Evolutionary conservation across 805 yeast genomes (phyloP).

Genomic region (Jamesozyma piceae): DNA sequence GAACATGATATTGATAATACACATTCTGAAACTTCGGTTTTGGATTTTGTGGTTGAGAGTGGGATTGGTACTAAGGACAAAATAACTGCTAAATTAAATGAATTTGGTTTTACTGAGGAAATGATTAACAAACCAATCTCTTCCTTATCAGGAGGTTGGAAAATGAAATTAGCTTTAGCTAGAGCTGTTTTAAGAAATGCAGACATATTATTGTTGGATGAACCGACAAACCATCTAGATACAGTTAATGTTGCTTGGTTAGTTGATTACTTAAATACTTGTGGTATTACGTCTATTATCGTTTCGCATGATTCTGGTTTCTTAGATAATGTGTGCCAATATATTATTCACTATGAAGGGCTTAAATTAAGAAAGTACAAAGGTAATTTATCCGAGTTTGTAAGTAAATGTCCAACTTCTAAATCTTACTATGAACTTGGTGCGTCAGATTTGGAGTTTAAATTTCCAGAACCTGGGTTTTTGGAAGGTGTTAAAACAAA

Average conservation of each 20-base stretch:
- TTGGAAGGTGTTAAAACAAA: constrained; percentile 98
- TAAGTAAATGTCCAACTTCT: constrained; percentile 93
- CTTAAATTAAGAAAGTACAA: constrained; percentile 96
- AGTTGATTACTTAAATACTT: constrained; percentile 91
- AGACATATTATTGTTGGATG: constrained; percentile 44
- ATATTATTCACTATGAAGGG: constrained; percentile 98
- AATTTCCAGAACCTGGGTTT: constrained; percentile 98
- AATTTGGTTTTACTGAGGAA: constrained; percentile 81
- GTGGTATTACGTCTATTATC: constrained; percentile 92
- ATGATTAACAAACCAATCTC: constrained; percentile 85
- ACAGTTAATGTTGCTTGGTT: constrained; percentile 97
- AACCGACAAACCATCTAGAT: constrained; percentile 97
- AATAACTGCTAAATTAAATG: constrained; percentile 61
- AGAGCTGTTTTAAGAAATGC: constrained; percentile 96
- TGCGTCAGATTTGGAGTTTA: constrained; percentile 89
- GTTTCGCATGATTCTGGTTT: constrained; percentile 98
- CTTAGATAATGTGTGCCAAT: constrained; percentile 90
- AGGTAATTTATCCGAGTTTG: constrained; percentile 96
- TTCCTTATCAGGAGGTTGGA: constrained; percentile 98
- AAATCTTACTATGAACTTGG: constrained; percentile 94
- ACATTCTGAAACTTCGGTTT: constrained; percentile 84
- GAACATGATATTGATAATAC: constrained; percentile 97
- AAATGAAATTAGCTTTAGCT: constrained; percentile 96
- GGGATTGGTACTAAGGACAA: constrained; percentile 62
- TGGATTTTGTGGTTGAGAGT: constrained; percentile 68